Evolutionary conservation across 2,329 filamentous ascomycete genomes (phyloP), one percentile per base, ranked within the genome.

Genomic region (Acrocalymma vagum): DNA sequence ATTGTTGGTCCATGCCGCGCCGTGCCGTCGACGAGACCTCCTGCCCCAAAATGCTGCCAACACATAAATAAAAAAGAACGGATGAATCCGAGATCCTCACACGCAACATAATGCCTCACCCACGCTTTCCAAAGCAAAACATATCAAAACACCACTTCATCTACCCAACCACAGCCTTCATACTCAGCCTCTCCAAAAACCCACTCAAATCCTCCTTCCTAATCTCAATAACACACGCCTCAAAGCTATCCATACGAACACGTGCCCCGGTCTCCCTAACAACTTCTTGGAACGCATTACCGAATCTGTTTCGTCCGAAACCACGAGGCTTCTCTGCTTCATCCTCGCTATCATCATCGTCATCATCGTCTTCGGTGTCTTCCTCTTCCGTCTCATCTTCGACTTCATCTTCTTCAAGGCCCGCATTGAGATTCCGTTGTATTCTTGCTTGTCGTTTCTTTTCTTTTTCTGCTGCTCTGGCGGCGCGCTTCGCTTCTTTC

Each of bases 141-240:
- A 20, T 29, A 17, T 23, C 23, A 29, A 24, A 34, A 22, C 10
- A 16, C 9, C 5, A n/a, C 11, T 10, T 13, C 24, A 3, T 9
- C 27, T 50, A 69, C 15, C 82, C 82, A 40, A 85, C 87, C 13
- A 97, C 91, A 41, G 85, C 85, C 79, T 95, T 95, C 81, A 91
- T 86, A 72, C 92, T 96, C 65, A 99, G 71, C 40, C 87, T 86
- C 74, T 99, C 94, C 53, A 99, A 76, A 68, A 99, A 99, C 0
- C 87, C 90, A 11, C 85, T 84, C 18, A 99, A 74, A 71, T 97
- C 94, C 65, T 97, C 94, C 75, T 96, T 96, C 72, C 86, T 86
- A n/a, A 99, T 93, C 69, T 99, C 94, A 30, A 97, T 92, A 6
- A 97, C 94, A 62, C 90, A 95, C 68, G 96, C 90, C 72, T 99